Base-by-base conservation (phyloP, 371 early-diverging fungal species). In the Caulochytrium protostelioides region DNA sequence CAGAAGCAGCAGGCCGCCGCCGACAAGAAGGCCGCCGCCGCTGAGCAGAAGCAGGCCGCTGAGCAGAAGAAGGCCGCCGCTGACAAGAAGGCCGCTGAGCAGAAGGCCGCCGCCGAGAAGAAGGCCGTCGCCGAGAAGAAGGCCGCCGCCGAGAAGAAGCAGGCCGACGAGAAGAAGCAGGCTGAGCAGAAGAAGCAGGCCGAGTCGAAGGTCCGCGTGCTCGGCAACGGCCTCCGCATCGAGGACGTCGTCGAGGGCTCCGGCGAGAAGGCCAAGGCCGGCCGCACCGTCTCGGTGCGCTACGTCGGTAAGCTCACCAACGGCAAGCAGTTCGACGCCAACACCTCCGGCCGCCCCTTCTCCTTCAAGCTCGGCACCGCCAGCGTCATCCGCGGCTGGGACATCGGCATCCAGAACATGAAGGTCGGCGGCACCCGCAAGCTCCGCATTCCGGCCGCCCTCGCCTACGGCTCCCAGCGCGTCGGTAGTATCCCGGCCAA, bases 331-430 rank as follows among this genome's bases (percentile, higher is more conserved):
- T 89, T 94, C 59, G 95, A 94, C 62, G 63, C 74, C 52, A 89
- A 86, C 62, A 69, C 71, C 32, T 70, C 65, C 42, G 91, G 92
- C 24, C 72, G 72, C 52, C 87, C 92, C 4, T 89, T 94, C 62
- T 53, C 36, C 44, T 91, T 91, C 65, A 60, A 59, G 12, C 65
- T 94, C 24, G 91, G 89, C 8, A 59, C 55, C 18, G 83, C 84
- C 39, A 81, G 90, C 53, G 95, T 94, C 27, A 94, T 94, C 55
- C 72, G 76, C 55, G 94, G 90, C 20, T 86, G 87, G 89, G 90
- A 89, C 48, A 34, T 65, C 15, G 90, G 91, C 37, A 57, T 89
- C 37, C 52, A 50, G 30, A 14, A 23, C 23, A 89, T 94, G 91
- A 70, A 76, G 57, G 60, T 77, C 34, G 85, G 85, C 35, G 89